These are phyloP conservation scores for Mucor irregularis DNA, from an alignment of 371 early-diverging fungal genomes.

Conservation along the genomic window DNA sequence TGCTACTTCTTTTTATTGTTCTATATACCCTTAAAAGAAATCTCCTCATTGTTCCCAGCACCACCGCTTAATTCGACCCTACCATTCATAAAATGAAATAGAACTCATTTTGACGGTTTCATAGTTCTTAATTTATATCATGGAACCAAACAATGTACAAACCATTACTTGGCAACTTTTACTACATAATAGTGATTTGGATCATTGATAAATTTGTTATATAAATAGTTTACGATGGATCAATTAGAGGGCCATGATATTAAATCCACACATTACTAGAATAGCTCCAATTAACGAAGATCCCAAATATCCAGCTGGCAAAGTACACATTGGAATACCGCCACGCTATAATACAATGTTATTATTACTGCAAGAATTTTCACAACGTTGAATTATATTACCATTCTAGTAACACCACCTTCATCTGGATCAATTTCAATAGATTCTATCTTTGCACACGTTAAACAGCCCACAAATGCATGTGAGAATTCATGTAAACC, in stretches of 20 bases:
- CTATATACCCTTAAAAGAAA: too few relatives aligned
- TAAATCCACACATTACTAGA: slow-evolving; percentile 90
- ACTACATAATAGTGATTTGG: too few relatives aligned
- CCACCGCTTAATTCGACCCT: too few relatives aligned
- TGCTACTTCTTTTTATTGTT: too few relatives aligned
- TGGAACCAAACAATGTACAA: too few relatives aligned
- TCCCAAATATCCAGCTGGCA: slow-evolving; percentile 82
- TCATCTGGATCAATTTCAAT: slow-evolving; percentile 92
- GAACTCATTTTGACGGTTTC: too few relatives aligned
- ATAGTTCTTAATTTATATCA: too few relatives aligned
- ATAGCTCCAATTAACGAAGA: slow-evolving; percentile 84
- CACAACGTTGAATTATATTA: slow-evolving; percentile 22
- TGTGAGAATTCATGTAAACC: slow-evolving; percentile 85
- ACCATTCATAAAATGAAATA: too few relatives aligned
- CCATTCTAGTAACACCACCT: slow-evolving; percentile 89
- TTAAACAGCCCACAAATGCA: slow-evolving; percentile 77
- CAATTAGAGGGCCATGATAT: slow-evolving; percentile 78
- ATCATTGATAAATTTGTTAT: too few relatives aligned
- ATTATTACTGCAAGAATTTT: not conserved
- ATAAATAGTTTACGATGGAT: too few relatives aligned
- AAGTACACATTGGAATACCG: slow-evolving; percentile 71
- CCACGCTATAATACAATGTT: slow-evolving; percentile 56
- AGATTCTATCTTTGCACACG: slow-evolving; percentile 89
- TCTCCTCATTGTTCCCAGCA: too few relatives aligned
- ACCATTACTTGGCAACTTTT: too few relatives aligned